A percentile compares a stretch with the other conserved stretches of the same genome.
Conservation (phyloP, 2,329 filamentous ascomycete species). For the Periconia digitata region DNA sequence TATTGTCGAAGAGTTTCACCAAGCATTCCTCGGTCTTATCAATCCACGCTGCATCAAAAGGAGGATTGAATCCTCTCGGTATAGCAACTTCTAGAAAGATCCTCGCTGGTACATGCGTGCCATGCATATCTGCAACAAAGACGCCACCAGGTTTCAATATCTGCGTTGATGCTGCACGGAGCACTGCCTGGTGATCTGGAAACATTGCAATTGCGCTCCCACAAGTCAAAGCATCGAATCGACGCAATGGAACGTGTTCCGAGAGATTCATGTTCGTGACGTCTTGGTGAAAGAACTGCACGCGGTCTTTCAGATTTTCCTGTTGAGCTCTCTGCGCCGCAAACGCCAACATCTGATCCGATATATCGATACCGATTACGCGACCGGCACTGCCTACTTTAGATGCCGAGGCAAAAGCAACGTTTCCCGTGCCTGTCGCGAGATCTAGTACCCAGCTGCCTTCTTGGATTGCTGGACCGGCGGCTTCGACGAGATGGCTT, state of each 20-base stretch:
- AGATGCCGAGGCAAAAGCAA: conserved; percentile 2
- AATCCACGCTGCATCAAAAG: not conserved
- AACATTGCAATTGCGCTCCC: conserved; percentile 8
- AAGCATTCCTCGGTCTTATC: not conserved
- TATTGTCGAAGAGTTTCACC: not conserved
- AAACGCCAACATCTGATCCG: not conserved
- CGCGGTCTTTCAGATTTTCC: not conserved
- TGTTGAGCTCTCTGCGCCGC: conserved; percentile 1
- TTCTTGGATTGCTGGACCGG: not conserved
- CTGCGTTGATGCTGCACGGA: not conserved
- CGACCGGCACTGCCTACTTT: not conserved
- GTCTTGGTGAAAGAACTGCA: conserved; percentile 2
- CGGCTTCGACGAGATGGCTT: conserved; percentile 1
- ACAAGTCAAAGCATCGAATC: conserved; percentile 5
- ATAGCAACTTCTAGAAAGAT: conserved; percentile 6
- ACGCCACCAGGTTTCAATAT: conserved; percentile 5
- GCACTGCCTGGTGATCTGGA: not conserved
- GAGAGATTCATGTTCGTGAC: not conserved
- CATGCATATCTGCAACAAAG: conserved; percentile 5
- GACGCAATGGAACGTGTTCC: not conserved
- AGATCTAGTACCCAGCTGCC: conserved; percentile 6
- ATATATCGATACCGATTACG: conserved; percentile 8
- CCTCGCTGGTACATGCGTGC: conserved; percentile 3
- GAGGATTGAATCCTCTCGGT: conserved; percentile 1
- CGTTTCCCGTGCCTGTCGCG: conserved; percentile 7